These are phyloP conservation scores for Oryza australiensis DNA, from an alignment of 176 grass and related monocot genomes.

Conservation along the genomic window DNA sequence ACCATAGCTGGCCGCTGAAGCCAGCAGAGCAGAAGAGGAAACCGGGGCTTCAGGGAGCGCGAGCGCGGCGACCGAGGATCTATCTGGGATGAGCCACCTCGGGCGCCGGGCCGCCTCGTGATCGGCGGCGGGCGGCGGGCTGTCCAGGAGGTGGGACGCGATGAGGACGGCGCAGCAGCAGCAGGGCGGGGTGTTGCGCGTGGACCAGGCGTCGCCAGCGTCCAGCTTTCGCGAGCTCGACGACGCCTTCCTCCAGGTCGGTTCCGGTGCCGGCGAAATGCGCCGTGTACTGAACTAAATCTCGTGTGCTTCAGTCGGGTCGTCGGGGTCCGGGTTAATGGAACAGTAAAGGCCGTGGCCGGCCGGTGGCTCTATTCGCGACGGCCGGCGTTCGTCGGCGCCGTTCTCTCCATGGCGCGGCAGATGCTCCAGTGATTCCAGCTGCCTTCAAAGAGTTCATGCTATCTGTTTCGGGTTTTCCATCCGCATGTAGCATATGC, in stretches of 20 bases:
- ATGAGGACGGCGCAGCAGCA: conserved; percentile 42
- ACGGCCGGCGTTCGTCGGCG: neutral
- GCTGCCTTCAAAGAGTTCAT: neutral
- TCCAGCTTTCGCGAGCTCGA: conserved; percentile 94
- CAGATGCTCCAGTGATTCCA: neutral
- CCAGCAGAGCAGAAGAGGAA: neutral
- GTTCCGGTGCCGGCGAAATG: neutral
- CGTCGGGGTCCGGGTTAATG: neutral
- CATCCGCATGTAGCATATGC: neutral
- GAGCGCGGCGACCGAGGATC: neutral
- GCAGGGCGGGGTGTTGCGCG: conserved; percentile 49
- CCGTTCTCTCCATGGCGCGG: neutral
- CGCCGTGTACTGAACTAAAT: neutral
- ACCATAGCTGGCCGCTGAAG: neutral
- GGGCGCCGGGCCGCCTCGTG: neutral
- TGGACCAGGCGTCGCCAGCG: conserved; percentile 63
- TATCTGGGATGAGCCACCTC: conserved; percentile 9
- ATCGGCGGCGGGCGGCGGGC: neutral
- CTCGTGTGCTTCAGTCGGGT: neutral
- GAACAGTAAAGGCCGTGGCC: conserved; percentile 25
- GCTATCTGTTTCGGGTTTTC: neutral
- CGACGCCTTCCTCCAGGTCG: conserved; percentile 89
- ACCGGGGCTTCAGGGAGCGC: neutral
- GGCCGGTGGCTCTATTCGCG: neutral
- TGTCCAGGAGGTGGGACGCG: conserved; percentile 26